Evolutionary conservation across 768 basidiomycete genomes (phyloP).

Genomic region (Suillus subluteus): DNA sequence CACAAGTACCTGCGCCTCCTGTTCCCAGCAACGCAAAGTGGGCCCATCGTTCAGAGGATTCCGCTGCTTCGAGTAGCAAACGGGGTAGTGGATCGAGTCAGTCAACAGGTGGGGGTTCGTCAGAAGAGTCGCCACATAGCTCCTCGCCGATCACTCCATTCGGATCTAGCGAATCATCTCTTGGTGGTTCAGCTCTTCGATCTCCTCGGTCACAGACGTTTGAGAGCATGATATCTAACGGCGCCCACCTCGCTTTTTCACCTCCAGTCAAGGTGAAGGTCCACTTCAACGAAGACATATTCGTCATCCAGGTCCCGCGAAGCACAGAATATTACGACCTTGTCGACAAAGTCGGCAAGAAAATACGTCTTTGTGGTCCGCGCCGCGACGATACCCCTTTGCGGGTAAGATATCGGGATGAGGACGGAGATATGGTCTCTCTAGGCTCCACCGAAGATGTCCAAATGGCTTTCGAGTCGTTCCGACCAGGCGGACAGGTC

Average conservation of each 20-base stretch:
- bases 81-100: slow-evolving; percentile 86
- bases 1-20: slow-evolving; percentile 54
- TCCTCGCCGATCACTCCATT: slow-evolving; percentile 89
- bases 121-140: slow-evolving; percentile 83
- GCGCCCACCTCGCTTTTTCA: slow-evolving; percentile 26
- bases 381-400: slow-evolving; percentile 78
- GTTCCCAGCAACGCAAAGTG: slow-evolving; percentile 52
- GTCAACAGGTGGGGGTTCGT: slow-evolving; percentile 73
- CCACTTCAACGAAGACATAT: slow-evolving; percentile 93
- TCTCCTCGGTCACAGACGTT: slow-evolving; percentile 58
- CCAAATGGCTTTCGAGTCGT: slow-evolving; percentile 90
- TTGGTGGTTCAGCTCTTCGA: slow-evolving; percentile 59
- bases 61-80: slow-evolving; percentile 51
- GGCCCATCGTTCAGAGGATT: slow-evolving; percentile 47
- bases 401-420: slow-evolving; percentile 87
- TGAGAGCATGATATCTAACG: slow-evolving; percentile 41
- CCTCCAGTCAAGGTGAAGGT: slow-evolving; percentile 89
- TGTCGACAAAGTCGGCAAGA: slow-evolving; percentile 88
- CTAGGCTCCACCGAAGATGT: slow-evolving; percentile 92
- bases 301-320: slow-evolving; percentile 88
- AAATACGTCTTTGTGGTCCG: slow-evolving; percentile 90
- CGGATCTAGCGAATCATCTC: slow-evolving; percentile 85
- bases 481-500: slow-evolving; percentile 78
- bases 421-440: slow-evolving; percentile 89
- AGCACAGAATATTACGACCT: slow-evolving; percentile 80